phyloP scores from a whole-genome alignment of 768 basidiomycete species.

The Baorangia bicolor region DNA sequence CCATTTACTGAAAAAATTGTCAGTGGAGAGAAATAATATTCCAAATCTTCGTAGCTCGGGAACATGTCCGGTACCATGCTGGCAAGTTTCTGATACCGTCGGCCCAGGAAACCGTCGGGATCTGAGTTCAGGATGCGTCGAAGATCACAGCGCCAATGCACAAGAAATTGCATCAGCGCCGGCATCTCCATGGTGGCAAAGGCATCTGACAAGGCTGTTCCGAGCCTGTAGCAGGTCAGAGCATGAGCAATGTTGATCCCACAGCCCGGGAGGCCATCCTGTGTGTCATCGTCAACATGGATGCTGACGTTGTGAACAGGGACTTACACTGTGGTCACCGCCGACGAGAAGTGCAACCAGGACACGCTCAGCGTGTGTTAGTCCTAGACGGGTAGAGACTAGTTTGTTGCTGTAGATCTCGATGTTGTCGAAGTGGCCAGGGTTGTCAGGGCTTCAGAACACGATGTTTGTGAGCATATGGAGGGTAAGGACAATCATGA shows the following conservation, averaged over 20 bases:
- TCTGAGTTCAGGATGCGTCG: no score
- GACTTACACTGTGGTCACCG: neutral
- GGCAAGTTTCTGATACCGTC: neutral
- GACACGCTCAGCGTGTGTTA: neutral
- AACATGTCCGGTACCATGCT: no score
- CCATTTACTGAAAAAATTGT: no score
- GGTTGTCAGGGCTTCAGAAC: neutral
- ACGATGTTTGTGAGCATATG: no score
- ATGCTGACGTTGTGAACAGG: neutral
- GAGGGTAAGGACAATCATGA: no score
- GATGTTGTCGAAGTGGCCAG: neutral
- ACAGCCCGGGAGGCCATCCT: neutral
- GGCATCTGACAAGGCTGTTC: neutral
- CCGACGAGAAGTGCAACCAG: neutral
- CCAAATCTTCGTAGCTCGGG: no score
- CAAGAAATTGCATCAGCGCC: neutral
- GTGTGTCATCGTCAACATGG: neutral
- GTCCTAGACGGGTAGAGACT: neutral
- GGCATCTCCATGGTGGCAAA: neutral
- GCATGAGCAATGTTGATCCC: neutral
- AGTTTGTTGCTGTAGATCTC: neutral
- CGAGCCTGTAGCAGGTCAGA: neutral
- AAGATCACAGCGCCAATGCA: neutral
- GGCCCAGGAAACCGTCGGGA: no score
- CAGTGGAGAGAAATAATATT: no score